These are phyloP conservation scores for Exidia glandulosa DNA, from an alignment of 768 basidiomycete species.

Conservation along the genomic window DNA sequence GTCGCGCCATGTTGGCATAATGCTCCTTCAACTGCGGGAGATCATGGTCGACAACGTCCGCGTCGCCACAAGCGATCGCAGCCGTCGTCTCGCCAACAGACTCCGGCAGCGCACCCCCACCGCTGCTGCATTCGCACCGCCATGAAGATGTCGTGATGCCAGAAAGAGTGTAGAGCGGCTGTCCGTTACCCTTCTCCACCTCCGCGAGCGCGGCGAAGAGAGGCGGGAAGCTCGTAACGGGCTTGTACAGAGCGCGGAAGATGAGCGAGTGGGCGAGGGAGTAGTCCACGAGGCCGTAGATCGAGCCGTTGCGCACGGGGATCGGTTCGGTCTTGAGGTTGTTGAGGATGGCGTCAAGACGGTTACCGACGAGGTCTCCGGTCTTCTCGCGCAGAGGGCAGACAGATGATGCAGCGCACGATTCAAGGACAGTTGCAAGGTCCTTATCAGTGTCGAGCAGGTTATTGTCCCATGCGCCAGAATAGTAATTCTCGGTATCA, in stretches of 20 bases:
- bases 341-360: conserved; percentile 3
- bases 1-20: conserved; percentile 1
- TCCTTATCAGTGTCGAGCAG: background rate
- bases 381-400: background rate
- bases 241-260: conserved; percentile 3
- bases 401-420: background rate
- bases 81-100: background rate
- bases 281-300: conserved; percentile 17
- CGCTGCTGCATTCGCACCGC: background rate
- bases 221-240: background rate
- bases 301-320: conserved; percentile 7
- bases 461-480: background rate
- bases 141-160: background rate
- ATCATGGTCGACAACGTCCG: conserved; percentile 3
- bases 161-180: background rate
- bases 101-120: background rate
- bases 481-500: background rate
- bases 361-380: background rate
- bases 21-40: conserved; percentile 1
- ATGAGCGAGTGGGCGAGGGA: conserved; percentile 10
- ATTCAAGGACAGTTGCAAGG: background rate
- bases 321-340: conserved; percentile 12
- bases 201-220: background rate
- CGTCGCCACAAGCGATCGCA: conserved; percentile 9
- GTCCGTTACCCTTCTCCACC: background rate